Percentiles rank a stretch among this genome's conserved stretches.
Evolutionary conservation across 257 asterid genomes (phyloP).

Genomic region (Lycium barbarum): DNA sequence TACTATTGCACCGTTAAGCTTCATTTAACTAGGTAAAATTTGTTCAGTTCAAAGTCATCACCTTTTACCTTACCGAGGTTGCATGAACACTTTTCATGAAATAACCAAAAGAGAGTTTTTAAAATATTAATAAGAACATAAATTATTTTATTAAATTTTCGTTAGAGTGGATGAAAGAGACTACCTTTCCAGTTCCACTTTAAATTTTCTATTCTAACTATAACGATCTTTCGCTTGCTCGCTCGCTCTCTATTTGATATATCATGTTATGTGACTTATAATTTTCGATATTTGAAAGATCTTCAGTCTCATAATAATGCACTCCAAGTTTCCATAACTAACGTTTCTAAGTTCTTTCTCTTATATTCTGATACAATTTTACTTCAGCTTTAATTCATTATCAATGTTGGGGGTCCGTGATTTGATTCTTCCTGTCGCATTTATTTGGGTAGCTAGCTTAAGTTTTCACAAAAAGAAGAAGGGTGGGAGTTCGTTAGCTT

Average conservation of each 20-base stretch:
- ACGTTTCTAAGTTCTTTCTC: background rate
- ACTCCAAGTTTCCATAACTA: background rate
- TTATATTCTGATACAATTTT: background rate
- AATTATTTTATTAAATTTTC: background rate
- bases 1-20: background rate
- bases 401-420: background rate
- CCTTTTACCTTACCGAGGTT: background rate
- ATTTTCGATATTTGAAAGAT: background rate
- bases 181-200: background rate
- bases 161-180: background rate
- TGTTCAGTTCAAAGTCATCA: conserved; percentile 1
- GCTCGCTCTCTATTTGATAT: background rate
- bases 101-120: background rate
- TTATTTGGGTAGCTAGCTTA: background rate
- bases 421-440: background rate
- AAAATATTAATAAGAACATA: background rate
- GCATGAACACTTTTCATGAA: background rate
- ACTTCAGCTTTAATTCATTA: background rate
- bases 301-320: background rate
- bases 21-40: background rate
- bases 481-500: background rate
- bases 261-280: background rate
- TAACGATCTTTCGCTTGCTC: background rate
- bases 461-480: background rate
- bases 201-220: background rate